Conservation (phyloP, 163 green algal species). For the Scenedesmus sp. region DNA sequence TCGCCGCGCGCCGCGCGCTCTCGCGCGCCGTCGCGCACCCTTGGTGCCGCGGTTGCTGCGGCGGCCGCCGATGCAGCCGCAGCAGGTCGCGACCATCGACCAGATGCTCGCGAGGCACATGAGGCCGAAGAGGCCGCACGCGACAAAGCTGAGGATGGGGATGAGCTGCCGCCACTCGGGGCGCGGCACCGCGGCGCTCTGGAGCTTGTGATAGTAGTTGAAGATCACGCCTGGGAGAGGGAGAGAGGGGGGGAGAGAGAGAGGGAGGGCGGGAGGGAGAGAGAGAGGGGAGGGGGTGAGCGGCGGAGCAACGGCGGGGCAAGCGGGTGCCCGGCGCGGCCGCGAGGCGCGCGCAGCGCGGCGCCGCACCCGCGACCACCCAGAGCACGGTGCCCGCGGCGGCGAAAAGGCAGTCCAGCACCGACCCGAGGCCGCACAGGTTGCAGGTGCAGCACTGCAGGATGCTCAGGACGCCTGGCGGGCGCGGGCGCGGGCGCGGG, state of each 20-base stretch:
- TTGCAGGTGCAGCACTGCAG: slow-evolving; percentile 57
- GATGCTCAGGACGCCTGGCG: slow-evolving; percentile 31
- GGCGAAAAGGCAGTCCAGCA: slow-evolving; percentile 47
- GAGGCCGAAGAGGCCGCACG: slow-evolving; percentile 22
- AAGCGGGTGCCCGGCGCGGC: not conserved
- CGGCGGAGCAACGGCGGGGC: not conserved
- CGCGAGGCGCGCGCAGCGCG: too few relatives aligned
- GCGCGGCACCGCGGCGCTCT: not conserved
- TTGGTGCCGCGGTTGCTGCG: not conserved
- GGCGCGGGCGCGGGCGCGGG: too few relatives aligned
- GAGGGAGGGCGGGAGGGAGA: too few relatives aligned
- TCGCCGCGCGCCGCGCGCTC: too few relatives aligned
- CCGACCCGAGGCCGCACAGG: slow-evolving; percentile 49
- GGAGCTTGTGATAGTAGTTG: slow-evolving; percentile 7
- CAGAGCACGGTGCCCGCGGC: slow-evolving; percentile 37
- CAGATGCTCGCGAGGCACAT: slow-evolving; percentile 26
- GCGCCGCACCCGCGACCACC: not conserved
- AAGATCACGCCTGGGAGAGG: slow-evolving; percentile 24
- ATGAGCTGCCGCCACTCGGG: slow-evolving; percentile 9
- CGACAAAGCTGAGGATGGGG: slow-evolving; percentile 6
- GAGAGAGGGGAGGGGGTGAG: not conserved
- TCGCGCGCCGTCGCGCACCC: too few relatives aligned
- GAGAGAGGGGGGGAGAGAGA: not conserved
- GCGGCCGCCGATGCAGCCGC: too few relatives aligned
- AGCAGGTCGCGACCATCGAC: slow-evolving; percentile 19